Conservation (phyloP, 2,329 filamentous ascomycete genomes). For the Fusarium temperatum region DNA sequence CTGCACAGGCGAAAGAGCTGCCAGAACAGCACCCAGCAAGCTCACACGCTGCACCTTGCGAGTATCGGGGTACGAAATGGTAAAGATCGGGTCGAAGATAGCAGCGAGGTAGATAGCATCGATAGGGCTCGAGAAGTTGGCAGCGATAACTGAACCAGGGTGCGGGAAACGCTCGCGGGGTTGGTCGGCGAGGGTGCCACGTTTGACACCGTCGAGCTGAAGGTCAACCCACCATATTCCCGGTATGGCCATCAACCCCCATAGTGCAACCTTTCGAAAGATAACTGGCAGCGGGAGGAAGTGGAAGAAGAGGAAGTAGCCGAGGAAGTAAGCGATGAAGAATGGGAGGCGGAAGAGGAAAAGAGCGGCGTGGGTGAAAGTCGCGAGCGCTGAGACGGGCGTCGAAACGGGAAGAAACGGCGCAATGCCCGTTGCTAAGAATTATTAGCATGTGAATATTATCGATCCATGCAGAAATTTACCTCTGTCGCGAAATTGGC, state of each 20-base stretch:
- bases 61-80: slow-evolving; percentile 79
- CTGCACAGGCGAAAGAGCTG: slow-evolving; percentile 72
- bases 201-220: slow-evolving; percentile 96
- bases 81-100: slow-evolving; percentile 96
- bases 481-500: slow-evolving; percentile 92
- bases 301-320: slow-evolving; percentile 85
- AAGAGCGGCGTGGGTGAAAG: slow-evolving; percentile 73
- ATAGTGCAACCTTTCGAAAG: slow-evolving; percentile 83
- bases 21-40: slow-evolving; percentile 77
- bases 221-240: slow-evolving; percentile 99
- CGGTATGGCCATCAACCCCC: slow-evolving; percentile 86
- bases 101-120: slow-evolving; percentile 94
- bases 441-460: slow-evolving; percentile 18
- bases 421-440: slow-evolving; percentile 88
- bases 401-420: slow-evolving; percentile 88
- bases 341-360: slow-evolving; percentile 84
- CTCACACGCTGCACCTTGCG: slow-evolving; percentile 79
- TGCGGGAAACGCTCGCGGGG: slow-evolving; percentile 79
- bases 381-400: slow-evolving; percentile 68
- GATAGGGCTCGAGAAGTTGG: slow-evolving; percentile 90
- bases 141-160: slow-evolving; percentile 83
- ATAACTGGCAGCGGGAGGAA: slow-evolving; percentile 74
- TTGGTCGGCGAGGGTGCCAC: slow-evolving; percentile 83
- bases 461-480: slow-evolving; percentile 17
- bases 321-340: slow-evolving; percentile 71